phyloP scores from a whole-genome alignment of 192 early-diverging fungal species.

The Haplosporangium gracile region DNA sequence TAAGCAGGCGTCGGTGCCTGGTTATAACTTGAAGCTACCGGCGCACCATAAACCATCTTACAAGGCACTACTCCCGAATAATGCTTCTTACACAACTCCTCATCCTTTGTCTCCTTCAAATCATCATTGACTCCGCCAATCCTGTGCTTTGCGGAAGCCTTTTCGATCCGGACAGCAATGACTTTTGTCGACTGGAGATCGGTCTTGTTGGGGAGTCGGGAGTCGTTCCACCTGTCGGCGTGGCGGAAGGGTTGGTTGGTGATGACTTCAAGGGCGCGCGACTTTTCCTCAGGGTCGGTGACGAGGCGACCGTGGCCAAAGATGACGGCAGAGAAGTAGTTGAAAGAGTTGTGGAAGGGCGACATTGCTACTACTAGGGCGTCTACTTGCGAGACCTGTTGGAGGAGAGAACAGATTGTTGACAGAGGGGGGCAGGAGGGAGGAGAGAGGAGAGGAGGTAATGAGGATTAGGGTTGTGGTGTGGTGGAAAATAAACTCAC shows the following conservation, averaged over 20 bases:
- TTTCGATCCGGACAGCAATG: constrained; percentile 47
- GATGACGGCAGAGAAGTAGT: constrained; percentile 61
- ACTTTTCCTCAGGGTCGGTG: constrained; percentile 53
- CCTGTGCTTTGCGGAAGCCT: constrained; percentile 32
- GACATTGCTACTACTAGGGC: constrained; percentile 61
- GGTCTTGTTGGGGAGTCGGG: constrained; percentile 39
- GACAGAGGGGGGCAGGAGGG: too few species aligned
- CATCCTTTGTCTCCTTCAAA: constrained; percentile 27
- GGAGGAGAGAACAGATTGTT: background rate
- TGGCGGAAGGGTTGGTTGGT: constrained; percentile 62
- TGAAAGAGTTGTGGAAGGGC: constrained; percentile 64
- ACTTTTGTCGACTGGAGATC: constrained; percentile 52
- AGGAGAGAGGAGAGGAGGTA: background rate
- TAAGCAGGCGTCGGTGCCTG: constrained; percentile 20
- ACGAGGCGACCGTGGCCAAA: constrained; percentile 62
- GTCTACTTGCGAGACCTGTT: constrained; percentile 57
- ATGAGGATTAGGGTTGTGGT: background rate
- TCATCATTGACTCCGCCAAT: constrained; percentile 35
- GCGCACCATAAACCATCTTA: constrained; percentile 36
- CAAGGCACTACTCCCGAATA: constrained; percentile 35
- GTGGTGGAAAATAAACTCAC: background rate
- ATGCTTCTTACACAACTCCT: constrained; percentile 35
- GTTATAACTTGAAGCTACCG: constrained; percentile 30
- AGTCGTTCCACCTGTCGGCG: constrained; percentile 59
- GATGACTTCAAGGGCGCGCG: constrained; percentile 54